Evolutionary conservation across 2,329 filamentous ascomycete species (phyloP).

Genomic region (Paecilomyces sp.): DNA sequence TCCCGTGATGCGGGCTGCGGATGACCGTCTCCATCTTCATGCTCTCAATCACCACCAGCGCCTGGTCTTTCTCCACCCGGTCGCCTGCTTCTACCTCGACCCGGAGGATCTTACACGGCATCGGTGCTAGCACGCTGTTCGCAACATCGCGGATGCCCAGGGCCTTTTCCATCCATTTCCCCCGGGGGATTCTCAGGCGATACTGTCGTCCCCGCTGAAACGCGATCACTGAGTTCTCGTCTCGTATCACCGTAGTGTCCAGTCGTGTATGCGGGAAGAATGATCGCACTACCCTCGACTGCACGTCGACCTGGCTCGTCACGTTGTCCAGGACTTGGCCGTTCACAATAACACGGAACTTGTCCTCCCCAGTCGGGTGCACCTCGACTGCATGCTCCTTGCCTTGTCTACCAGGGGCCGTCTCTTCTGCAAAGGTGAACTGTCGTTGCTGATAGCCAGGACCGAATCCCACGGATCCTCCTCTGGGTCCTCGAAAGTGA

Average conservation of each 20-base stretch:
- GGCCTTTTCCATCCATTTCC: slow-evolving; percentile 80
- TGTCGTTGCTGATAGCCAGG: slow-evolving; percentile 58
- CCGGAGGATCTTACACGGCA: slow-evolving; percentile 93
- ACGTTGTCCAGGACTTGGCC: slow-evolving; percentile 34
- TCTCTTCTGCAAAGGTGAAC: slow-evolving; percentile 48
- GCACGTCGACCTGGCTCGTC: slow-evolving; percentile 40
- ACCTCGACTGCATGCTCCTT: slow-evolving; percentile 43
- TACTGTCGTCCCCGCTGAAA: slow-evolving; percentile 64
- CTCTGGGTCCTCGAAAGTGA: slow-evolving; percentile 17
- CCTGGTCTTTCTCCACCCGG: slow-evolving; percentile 73
- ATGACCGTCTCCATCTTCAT: slow-evolving; percentile 91
- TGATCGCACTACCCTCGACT: slow-evolving; percentile 52
- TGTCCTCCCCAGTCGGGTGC: slow-evolving; percentile 42
- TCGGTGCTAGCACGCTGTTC: slow-evolving; percentile 82
- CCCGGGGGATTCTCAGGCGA: slow-evolving; percentile 49
- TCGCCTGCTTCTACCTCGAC: slow-evolving; percentile 83
- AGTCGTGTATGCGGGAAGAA: slow-evolving; percentile 79
- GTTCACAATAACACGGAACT: slow-evolving; percentile 45
- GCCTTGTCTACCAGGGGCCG: slow-evolving; percentile 35
- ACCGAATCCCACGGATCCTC: slow-evolving; percentile 49
- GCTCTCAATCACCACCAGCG: slow-evolving; percentile 82
- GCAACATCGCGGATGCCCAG: slow-evolving; percentile 72
- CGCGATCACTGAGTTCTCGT: slow-evolving; percentile 52
- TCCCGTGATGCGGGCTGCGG: slow-evolving; percentile 64
- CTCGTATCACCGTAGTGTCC: slow-evolving; percentile 64